Percentiles rank a stretch among this genome's conserved stretches.
Evolutionary conservation across 2,329 filamentous ascomycete species (phyloP).

Genomic region (Colletotrichum neosansevieriae): DNA sequence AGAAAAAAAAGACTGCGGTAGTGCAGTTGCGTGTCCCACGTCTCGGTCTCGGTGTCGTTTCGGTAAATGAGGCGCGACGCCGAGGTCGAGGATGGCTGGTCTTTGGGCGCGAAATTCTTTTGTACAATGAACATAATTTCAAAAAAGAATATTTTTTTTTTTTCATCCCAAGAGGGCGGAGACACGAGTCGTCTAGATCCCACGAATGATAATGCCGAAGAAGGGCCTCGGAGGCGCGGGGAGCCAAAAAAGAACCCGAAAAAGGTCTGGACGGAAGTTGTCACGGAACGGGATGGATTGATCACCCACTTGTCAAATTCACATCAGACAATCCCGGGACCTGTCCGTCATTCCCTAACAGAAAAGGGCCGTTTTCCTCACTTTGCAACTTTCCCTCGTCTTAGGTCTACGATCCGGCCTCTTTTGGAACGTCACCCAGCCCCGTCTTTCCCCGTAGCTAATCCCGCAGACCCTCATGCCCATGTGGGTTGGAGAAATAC

Average conservation of each 20-base stretch:
- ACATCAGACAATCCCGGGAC: no score
- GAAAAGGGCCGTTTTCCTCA: constrained; percentile 5
- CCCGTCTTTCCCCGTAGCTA: constrained; percentile 1
- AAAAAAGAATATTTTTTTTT: not conserved
- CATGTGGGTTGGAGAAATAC: constrained; percentile 1
- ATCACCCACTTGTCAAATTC: no score
- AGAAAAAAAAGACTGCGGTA: no score
- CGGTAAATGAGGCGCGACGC: constrained; percentile 20
- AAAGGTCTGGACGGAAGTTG: no score
- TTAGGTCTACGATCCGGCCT: not conserved
- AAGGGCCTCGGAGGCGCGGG: constrained; percentile 12
- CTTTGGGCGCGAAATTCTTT: not conserved
- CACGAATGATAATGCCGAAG: constrained; percentile 18
- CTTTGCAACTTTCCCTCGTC: not conserved
- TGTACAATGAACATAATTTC: no score
- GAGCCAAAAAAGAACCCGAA: no score
- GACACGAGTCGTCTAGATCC: constrained; percentile 2
- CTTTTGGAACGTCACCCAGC: constrained; percentile 1
- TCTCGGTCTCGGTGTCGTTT: constrained; percentile 32
- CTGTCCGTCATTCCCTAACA: no score
- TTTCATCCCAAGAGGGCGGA: not conserved
- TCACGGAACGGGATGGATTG: no score
- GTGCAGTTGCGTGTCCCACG: not conserved
- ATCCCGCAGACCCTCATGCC: constrained; percentile 9
- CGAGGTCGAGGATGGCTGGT: constrained; percentile 6